A percentile compares a stretch with the other conserved stretches of the same genome.
phyloP scores from a whole-genome alignment of 768 basidiomycete genomes.

The Sarcodon sp. region DNA sequence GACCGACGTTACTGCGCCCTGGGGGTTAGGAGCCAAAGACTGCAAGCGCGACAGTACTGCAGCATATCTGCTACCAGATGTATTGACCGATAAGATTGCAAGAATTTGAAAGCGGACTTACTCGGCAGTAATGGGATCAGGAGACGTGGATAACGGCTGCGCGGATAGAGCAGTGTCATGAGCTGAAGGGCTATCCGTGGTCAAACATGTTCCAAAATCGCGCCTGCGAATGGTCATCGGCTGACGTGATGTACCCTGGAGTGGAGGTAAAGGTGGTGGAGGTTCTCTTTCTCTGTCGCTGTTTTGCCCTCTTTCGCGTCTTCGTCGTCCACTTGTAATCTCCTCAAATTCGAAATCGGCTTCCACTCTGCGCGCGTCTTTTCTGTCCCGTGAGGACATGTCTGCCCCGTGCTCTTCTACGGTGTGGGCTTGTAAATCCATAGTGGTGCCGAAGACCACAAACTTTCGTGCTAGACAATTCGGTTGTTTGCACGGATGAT shows the following conservation, averaged over 20 bases:
- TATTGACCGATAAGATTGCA: neutral
- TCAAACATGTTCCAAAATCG: constrained; percentile 55
- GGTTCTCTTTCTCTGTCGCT: constrained; percentile 41
- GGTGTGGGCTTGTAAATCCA: constrained; percentile 89
- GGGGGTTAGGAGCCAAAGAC: constrained; percentile 40
- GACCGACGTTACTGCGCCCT: constrained; percentile 44
- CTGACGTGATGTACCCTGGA: constrained; percentile 12
- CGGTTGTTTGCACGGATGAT: constrained; percentile 66
- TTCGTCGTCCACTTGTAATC: constrained; percentile 30
- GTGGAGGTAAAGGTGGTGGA: constrained; percentile 16
- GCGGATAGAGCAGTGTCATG: constrained; percentile 13
- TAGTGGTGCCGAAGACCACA: constrained; percentile 77
- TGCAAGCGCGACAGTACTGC: constrained; percentile 55
- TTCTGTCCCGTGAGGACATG: constrained; percentile 58
- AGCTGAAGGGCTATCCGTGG: constrained; percentile 16
- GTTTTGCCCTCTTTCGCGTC: constrained; percentile 21
- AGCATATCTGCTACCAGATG: constrained; percentile 42
- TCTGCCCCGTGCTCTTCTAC: constrained; percentile 72
- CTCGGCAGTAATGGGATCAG: constrained; percentile 43
- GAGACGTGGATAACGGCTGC: constrained; percentile 18
- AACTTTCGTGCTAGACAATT: constrained; percentile 82
- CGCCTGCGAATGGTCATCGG: constrained; percentile 14
- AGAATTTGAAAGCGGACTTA: constrained; percentile 13
- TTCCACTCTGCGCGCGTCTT: constrained; percentile 54
- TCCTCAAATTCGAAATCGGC: constrained; percentile 60